These are phyloP conservation scores for Colletotrichum horii DNA, from an alignment of 2,329 filamentous ascomycete genomes.

Conservation along the genomic window DNA sequence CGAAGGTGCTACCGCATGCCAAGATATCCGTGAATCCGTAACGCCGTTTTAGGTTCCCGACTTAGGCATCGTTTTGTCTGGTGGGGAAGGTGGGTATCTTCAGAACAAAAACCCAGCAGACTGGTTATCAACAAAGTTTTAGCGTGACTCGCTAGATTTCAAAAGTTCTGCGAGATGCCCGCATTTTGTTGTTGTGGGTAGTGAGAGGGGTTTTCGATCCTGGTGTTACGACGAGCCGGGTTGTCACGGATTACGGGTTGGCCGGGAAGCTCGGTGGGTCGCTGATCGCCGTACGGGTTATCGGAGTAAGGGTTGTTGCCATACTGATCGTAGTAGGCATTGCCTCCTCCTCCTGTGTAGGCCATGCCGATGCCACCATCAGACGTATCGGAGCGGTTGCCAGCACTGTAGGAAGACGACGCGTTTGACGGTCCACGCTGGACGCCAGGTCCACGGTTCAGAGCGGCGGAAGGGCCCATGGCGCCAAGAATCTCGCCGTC, in stretches of 20 bases:
- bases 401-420: constrained; percentile 92
- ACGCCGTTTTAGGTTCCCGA: constrained; percentile 4
- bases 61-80: background rate
- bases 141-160: background rate
- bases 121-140: background rate
- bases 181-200: constrained; percentile 93
- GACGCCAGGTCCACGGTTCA: constrained; percentile 72
- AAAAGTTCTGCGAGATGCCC: constrained; percentile 98
- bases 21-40: constrained; percentile 5
- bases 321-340: constrained; percentile 65
- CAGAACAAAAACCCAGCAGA: constrained; percentile 12
- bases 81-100: constrained; percentile 18
- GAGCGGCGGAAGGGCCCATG: constrained; percentile 74
- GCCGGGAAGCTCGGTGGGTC: constrained; percentile 49
- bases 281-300: constrained; percentile 40
- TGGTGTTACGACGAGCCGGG: constrained; percentile 87
- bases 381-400: constrained; percentile 74
- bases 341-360: constrained; percentile 39
- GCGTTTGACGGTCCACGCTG: constrained; percentile 93
- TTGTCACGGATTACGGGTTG: constrained; percentile 94
- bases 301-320: constrained; percentile 63
- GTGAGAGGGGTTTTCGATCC: constrained; percentile 89
- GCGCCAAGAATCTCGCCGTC: constrained; percentile 85
- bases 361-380: constrained; percentile 53
- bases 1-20: background rate